Base-by-base conservation (phyloP, 148 eudicot species). In the Persicaria maculosa region DNA sequence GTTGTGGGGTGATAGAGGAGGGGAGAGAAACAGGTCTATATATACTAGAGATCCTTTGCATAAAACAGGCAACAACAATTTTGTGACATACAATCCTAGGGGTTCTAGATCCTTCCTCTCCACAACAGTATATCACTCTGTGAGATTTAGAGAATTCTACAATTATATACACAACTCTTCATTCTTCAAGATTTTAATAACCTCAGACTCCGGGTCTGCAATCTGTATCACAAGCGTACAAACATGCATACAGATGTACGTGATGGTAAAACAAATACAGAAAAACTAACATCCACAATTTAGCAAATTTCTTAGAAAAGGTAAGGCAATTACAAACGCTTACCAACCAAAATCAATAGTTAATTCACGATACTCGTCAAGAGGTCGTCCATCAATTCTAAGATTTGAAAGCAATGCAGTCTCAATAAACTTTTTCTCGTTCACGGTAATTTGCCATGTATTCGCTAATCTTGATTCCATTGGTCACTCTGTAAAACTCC, bases 391-490 rank as follows among this genome's bases (percentile, higher is more conserved):
- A 84, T 94, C 98, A 79, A 88, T 81, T 83, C 98, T 80, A 19
- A 90, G 85, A 70, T 90, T 91, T 0, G 90, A 83, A 54, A 81
- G 82, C 65, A 94, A 81, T 12, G 97, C 88, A 50, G 89, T 83
- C 84, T 91, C 88, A 22, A 94, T 92, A 65, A 94, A 94, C 50
- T 88, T 86, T 83, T 88, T 88, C 87, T 94, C 98, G 79, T 94
- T 94, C 71, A 90, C 79, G 22, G 93, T 86, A 89, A 94, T 90
- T 61, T 84, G 85, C 87, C 84, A 89, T n/a, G 88, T 68, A 86
- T 84, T 91, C 40, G 91, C 91, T 74, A 90, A 76, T 77, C 98
- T 83, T 70, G 89, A 93, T 85, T 94, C 98, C 98, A 88, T 88
- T 47, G 31, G 46, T 65, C 44, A 65, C 19, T 40, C 70, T 65